A percentile compares a stretch with the other conserved stretches of the same genome.
Evolutionary conservation across 139 green algal species (phyloP).

Genomic region (Tetradesmus obliquus): DNA sequence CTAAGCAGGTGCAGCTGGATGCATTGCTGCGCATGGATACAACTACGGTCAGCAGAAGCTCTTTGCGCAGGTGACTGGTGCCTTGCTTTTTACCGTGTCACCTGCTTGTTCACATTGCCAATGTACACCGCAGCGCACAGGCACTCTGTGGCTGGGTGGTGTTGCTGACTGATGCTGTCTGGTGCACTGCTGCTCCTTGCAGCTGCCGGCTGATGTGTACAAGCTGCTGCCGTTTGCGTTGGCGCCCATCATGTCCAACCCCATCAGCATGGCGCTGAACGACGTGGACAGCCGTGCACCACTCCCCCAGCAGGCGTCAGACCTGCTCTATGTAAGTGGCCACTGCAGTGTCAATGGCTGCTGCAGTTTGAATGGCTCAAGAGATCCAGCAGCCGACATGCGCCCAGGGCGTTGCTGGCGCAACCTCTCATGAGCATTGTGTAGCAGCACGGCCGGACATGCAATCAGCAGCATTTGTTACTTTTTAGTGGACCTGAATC

Average conservation of each 20-base stretch:
- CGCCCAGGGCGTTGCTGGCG: too few species aligned
- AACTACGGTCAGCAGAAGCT: not conserved
- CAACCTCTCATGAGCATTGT: too few species aligned
- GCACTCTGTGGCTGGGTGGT: too few species aligned
- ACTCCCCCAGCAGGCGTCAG: constrained; percentile 38
- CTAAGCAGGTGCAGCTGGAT: not conserved
- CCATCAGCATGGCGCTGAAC: constrained; percentile 72
- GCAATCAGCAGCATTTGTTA: not conserved
- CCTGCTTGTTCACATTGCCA: not conserved
- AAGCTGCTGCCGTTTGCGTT: constrained; percentile 79
- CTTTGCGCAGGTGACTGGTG: too few species aligned
- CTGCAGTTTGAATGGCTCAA: not conserved
- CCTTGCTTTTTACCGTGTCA: too few species aligned
- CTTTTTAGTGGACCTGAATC: not conserved
- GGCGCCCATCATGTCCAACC: constrained; percentile 86
- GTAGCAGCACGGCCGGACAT: too few species aligned
- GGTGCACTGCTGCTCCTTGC: not conserved
- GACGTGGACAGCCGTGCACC: constrained; percentile 16
- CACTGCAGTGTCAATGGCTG: not conserved
- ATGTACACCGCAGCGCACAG: not conserved
- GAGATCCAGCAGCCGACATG: too few species aligned
- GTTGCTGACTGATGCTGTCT: not conserved
- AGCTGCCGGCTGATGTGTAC: constrained; percentile 76
- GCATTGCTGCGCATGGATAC: not conserved
- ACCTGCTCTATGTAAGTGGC: constrained; percentile 45